These are phyloP conservation scores for Phylloporus sp. DNA, from an alignment of 768 basidiomycete genomes.

Conservation along the genomic window DNA sequence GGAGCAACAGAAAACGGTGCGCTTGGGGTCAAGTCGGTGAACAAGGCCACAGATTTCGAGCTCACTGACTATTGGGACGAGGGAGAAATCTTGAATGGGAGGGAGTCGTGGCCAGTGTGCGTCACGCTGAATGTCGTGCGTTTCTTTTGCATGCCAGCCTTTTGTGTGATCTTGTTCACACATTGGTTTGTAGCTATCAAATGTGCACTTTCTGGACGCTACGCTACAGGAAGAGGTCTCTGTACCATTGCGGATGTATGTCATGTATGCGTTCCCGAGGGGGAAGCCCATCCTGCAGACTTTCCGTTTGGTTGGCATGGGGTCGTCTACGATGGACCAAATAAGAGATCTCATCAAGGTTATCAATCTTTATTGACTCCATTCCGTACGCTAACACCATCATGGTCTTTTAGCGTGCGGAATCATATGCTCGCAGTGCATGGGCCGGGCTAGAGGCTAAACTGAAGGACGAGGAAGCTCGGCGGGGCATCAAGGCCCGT, in stretches of 20 bases:
- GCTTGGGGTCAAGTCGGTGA: constrained; percentile 51
- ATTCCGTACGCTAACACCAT: constrained; percentile 38
- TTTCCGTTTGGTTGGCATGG: constrained; percentile 60
- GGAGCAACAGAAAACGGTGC: constrained; percentile 39
- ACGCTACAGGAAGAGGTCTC: constrained; percentile 68
- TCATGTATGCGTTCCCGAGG: constrained; percentile 59
- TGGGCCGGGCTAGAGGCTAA: constrained; percentile 57
- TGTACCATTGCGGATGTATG: constrained; percentile 53
- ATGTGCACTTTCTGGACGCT: constrained; percentile 71
- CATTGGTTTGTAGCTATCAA: constrained; percentile 42
- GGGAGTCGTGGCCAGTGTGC: constrained; percentile 70
- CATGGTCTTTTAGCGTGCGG: constrained; percentile 54
- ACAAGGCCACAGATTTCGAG: constrained; percentile 74
- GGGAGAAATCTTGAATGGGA: constrained; percentile 60
- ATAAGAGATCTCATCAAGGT: constrained; percentile 58
- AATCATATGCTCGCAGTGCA: constrained; percentile 58
- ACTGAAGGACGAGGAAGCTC: constrained; percentile 59
- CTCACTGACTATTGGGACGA: constrained; percentile 87
- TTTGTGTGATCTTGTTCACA: background rate
- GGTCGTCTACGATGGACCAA: constrained; percentile 48
- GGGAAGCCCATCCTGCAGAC: constrained; percentile 49
- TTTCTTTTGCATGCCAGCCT: constrained; percentile 8
- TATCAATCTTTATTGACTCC: background rate
- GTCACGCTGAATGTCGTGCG: constrained; percentile 75
- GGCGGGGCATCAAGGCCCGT: constrained; percentile 57